A percentile compares a stretch with the other conserved stretches of the same genome.
Evolutionary conservation across 805 yeast genomes (phyloP).

Genomic region (Lipomyces yamanashiensis): DNA sequence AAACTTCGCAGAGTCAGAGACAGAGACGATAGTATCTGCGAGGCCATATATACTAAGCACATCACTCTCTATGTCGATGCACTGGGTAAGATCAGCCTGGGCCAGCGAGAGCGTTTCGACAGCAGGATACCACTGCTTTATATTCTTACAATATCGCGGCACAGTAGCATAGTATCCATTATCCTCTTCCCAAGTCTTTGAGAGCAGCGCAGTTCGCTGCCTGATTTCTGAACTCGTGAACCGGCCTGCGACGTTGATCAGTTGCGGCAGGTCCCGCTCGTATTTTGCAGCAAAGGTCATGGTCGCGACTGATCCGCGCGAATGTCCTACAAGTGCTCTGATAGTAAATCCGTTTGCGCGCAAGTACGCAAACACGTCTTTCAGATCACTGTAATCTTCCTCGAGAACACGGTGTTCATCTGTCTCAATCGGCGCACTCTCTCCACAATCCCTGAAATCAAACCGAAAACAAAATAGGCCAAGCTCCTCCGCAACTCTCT

Average conservation of each 20-base stretch:
- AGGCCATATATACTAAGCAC: slow-evolving; percentile 75
- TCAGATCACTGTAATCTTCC: slow-evolving; percentile 73
- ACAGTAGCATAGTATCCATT: slow-evolving; percentile 51
- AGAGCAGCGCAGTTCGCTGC: slow-evolving; percentile 46
- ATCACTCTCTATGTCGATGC: slow-evolving; percentile 50
- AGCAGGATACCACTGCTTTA: slow-evolving; percentile 50
- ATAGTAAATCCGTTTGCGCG: slow-evolving; percentile 49
- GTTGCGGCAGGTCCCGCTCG: slow-evolving; percentile 59
- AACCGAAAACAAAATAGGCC: slow-evolving; percentile 74
- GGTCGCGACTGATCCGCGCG: slow-evolving; percentile 79
- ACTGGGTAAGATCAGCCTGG: slow-evolving; percentile 50
- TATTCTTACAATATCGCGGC: slow-evolving; percentile 57
- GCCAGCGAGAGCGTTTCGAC: slow-evolving; percentile 60
- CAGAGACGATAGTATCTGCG: slow-evolving; percentile 67
- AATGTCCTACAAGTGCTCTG: slow-evolving; percentile 71
- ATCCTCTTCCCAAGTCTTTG: slow-evolving; percentile 49
- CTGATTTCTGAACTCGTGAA: slow-evolving; percentile 57
- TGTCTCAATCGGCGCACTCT: slow-evolving; percentile 59
- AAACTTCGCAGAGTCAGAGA: slow-evolving; percentile 62
- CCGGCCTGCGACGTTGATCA: slow-evolving; percentile 77
- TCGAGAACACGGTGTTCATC: slow-evolving; percentile 53
- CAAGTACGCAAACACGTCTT: slow-evolving; percentile 50
- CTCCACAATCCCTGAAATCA: slow-evolving; percentile 87
- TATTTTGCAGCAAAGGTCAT: slow-evolving; percentile 65
- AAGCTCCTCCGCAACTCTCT: slow-evolving; percentile 54